Conservation (phyloP, 2,329 filamentous ascomycete species). For the Diatrype stigma region DNA sequence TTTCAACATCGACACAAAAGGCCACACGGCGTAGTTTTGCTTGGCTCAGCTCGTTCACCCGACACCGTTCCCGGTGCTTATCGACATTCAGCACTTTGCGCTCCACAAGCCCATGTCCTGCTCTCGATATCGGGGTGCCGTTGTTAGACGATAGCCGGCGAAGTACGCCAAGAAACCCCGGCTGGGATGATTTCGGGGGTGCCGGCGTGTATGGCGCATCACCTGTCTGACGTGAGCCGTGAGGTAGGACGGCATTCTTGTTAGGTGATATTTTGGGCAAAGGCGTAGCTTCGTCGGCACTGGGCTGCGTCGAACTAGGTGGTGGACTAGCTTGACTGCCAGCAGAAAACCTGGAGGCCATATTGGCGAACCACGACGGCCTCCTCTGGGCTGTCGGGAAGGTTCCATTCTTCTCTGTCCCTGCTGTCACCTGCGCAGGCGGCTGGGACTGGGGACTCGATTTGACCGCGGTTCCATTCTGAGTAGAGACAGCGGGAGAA, state of each 20-base stretch:
- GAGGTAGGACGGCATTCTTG: slow-evolving; percentile 57
- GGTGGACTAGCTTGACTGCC: slow-evolving; percentile 19
- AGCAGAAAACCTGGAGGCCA: slow-evolving; percentile 87
- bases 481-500: slow-evolving; percentile 10
- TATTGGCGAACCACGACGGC: slow-evolving; percentile 88
- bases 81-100: slow-evolving; percentile 83
- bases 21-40: slow-evolving; percentile 82
- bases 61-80: slow-evolving; percentile 70
- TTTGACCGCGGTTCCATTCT: slow-evolving; percentile 15
- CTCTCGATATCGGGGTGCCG: slow-evolving; percentile 43
- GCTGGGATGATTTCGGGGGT: slow-evolving; percentile 63
- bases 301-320: slow-evolving; percentile 26
- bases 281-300: slow-evolving; percentile 34
- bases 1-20: slow-evolving; percentile 96
- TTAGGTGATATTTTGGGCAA: slow-evolving; percentile 46
- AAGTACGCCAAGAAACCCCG: slow-evolving; percentile 77
- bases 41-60: slow-evolving; percentile 72
- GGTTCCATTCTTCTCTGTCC: slow-evolving; percentile 23
- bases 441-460: slow-evolving; percentile 29
- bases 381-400: slow-evolving; percentile 47
- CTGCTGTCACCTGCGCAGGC: slow-evolving; percentile 22
- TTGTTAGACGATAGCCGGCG: slow-evolving; percentile 73
- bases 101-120: slow-evolving; percentile 69
- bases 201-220: slow-evolving; percentile 68
- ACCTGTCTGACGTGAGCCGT: slow-evolving; percentile 51